Evolutionary conservation across 1,284 basidiomycete species (phyloP), one percentile per base, ranked within the genome.

Genomic region (Pascua guehoae): DNA sequence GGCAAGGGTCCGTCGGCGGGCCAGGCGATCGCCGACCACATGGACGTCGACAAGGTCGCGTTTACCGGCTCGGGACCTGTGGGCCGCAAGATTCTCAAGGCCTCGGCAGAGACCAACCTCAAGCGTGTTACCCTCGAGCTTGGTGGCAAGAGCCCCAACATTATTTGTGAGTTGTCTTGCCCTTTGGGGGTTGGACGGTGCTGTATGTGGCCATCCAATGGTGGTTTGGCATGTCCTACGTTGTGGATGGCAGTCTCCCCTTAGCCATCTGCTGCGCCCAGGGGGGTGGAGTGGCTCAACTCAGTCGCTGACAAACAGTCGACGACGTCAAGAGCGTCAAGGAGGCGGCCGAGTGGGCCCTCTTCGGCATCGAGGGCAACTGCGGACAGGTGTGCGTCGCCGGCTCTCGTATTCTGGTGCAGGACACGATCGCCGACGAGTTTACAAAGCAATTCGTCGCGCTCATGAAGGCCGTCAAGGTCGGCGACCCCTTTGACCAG

Each of bases 81-180:
- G 47, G 92, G 92, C 9, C 83, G 89, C 37, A 87, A 88, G 76
- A 84, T 95, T 76, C 86, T 93, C 84, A 85, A 88, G 68, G 83
- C 86, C 0, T 84, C 91, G 1, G 85, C 90, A 4, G 84, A 85
- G 78, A 86, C 82, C 51, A 93, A 95, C 75, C 76, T 95, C n/a
- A 63, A 94, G 73, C 63, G 83, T 66, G 76, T 80, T 49, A 79
- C 78, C n/a, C 75, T 81, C 61, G 80, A 82, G 67, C 72, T 81
- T 8, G 80, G 80, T 24, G 80, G 80, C 50, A 80, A 69, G 56
- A 54, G 51, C 38, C 61, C 61, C 38, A 59, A 60, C 58, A 63
- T 63, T n/a, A 54, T 63, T 51, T 63, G 57, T 51, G 46, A 53
- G 48, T 54, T 10, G 10, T 49, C 54, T 45, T 16, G 47, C n/a